phyloP scores from a whole-genome alignment of 305 asterid species.

The Solanum hybrid region DNA sequence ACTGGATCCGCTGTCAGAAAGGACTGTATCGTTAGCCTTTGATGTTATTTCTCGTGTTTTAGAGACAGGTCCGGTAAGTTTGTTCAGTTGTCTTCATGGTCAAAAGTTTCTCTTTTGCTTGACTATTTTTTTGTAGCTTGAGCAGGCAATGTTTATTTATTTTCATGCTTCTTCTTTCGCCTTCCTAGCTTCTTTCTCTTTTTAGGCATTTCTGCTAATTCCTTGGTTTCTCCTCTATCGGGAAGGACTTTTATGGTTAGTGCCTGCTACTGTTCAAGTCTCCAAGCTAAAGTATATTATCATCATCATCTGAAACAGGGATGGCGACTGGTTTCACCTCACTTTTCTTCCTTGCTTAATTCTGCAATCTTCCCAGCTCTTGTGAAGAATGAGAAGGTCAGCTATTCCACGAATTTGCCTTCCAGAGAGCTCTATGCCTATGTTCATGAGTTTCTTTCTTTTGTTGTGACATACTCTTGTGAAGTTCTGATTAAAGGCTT shows the following conservation, averaged over 20 bases:
- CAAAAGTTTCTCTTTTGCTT: not conserved
- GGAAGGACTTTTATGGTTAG: not conserved
- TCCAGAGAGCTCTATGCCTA: not conserved
- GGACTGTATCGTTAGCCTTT: constrained; percentile 30
- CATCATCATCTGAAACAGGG: constrained; percentile 19
- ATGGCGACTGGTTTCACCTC: constrained; percentile 36
- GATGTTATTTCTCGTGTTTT: constrained; percentile 31
- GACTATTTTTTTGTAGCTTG: not conserved
- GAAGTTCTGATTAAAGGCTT: constrained; percentile 3
- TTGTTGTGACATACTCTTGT: not conserved
- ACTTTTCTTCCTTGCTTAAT: constrained; percentile 28
- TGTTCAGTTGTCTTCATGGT: not conserved
- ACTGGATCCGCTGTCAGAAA: constrained; percentile 27
- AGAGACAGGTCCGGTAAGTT: constrained; percentile 40
- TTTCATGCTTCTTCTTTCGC: not conserved
- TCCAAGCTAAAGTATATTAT: constrained; percentile 2
- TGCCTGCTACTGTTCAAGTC: constrained; percentile 1
- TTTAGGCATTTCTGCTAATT: not conserved
- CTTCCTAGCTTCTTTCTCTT: constrained; percentile 1
- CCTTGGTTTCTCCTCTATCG: not conserved
- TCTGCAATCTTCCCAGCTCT: constrained; percentile 33
- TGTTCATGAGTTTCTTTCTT: not conserved
- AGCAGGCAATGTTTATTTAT: not conserved
- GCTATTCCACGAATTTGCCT: not conserved
- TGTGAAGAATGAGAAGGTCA: constrained; percentile 35